Evolutionary conservation across 2,329 filamentous ascomycete genomes (phyloP).

Genomic region (Paracorniculantispora psalliotae): DNA sequence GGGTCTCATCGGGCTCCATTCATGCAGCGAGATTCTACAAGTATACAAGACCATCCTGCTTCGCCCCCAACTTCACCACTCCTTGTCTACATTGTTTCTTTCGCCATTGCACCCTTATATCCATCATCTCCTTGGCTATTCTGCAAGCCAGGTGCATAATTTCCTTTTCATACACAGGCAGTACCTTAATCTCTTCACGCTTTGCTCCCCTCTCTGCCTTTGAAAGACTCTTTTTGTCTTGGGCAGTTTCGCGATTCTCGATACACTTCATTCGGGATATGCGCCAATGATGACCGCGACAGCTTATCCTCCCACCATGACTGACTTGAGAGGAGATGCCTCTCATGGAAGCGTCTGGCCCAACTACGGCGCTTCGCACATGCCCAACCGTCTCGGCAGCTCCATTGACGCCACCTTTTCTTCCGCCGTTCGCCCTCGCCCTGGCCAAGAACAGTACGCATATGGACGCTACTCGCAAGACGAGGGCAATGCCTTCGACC

Average conservation of each 20-base stretch:
- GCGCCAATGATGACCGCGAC: slow-evolving; percentile 57
- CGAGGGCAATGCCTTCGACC: slow-evolving; percentile 49
- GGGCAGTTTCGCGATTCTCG: neutral
- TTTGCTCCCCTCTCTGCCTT: neutral
- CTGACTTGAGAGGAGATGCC: slow-evolving; percentile 57
- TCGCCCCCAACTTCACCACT: slow-evolving; percentile 13
- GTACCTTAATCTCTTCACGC: neutral
- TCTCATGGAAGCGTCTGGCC: slow-evolving; percentile 54
- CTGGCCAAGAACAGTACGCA: slow-evolving; percentile 46
- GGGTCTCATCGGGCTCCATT: slow-evolving; percentile 15
- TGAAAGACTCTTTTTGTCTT: neutral
- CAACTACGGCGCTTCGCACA: slow-evolving; percentile 51
- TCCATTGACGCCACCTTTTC: slow-evolving; percentile 46
- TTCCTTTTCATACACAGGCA: neutral
- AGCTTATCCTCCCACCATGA: slow-evolving; percentile 58
- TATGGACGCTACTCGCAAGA: slow-evolving; percentile 53
- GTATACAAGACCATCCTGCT: slow-evolving; percentile 14
- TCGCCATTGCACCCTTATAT: slow-evolving; percentile 5
- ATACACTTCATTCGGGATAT: slow-evolving; percentile 33
- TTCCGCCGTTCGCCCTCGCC: slow-evolving; percentile 42
- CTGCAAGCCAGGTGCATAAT: neutral
- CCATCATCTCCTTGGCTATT: neutral
- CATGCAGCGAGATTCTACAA: slow-evolving; percentile 15
- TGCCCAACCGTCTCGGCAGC: slow-evolving; percentile 47
- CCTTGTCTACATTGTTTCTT: slow-evolving; percentile 7